Base-by-base conservation (phyloP, 257 asterid genomes). In the Eucommia ulmoides region DNA sequence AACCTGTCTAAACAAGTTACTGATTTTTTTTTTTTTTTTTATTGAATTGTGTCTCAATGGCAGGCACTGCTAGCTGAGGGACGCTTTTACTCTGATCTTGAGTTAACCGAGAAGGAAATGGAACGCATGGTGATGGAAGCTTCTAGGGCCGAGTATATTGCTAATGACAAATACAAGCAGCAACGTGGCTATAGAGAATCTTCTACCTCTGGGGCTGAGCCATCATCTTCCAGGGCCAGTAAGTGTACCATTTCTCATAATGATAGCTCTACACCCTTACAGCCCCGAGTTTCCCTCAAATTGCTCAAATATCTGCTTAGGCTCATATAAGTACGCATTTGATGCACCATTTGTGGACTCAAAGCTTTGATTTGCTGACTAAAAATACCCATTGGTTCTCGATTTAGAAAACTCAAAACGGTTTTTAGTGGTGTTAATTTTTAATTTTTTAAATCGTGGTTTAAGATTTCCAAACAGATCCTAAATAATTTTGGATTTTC, bases 61-160 rank as follows among this genome's bases (percentile, higher is more conserved):
- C 65, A 91, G 97, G 96, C 96, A 55, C 99, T 91, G 58, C 72
- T 91, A 60, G 97, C 99, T 0, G 97, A 91, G 74, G 97, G 95
- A 26, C 87, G 99, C 22, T 83, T 86, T 70, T 86, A 81, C 74
- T 91, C 99, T 0, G 99, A 91, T 71, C 93, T 91, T 42, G 97
- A 91, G 75, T 83, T 91, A 25, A 86, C 99, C 3, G 97, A 91
- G 72, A 81, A 91, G 70, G 99, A 91, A 75, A 91, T 91, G 1
- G 97, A 91, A 55, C 82, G 85, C 44, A 86, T 86, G 99, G 99
- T 83, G 57, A 83, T 91, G 81, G 99, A 83, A 72, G 93, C 94
- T 65, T 91, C 97, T 20, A 77, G 99, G 79, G 87, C 84, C 0
- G 99, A 91, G 61, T 91, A 91, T 69, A 67, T 83, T 56, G 64